phyloP scores from a whole-genome alignment of 805 yeast genomes.

The Cephaloascus fragrans region DNA sequence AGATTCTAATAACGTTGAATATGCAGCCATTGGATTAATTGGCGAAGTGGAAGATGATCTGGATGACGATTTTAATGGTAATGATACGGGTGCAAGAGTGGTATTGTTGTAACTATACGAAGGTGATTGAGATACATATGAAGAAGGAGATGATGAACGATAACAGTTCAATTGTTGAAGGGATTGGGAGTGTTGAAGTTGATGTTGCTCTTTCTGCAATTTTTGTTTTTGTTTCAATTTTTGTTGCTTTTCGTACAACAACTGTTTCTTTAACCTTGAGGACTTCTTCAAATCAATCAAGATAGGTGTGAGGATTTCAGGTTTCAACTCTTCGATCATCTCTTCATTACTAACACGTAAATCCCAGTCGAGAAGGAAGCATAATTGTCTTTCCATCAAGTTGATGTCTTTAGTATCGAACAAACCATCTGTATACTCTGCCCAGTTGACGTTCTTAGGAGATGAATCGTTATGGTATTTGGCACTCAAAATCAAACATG shows the following conservation, averaged over 20 bases:
- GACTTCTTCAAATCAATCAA: conserved; percentile 25
- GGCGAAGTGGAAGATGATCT: no score
- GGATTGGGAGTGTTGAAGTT: no score
- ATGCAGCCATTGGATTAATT: background rate
- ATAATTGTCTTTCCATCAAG: conserved; percentile 71
- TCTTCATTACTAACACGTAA: conserved; percentile 37
- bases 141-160: no score
- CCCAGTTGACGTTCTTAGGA: conserved; percentile 75
- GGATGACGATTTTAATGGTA: no score
- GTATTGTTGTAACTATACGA: no score
- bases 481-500: conserved; percentile 63
- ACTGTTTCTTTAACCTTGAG: conserved; percentile 21
- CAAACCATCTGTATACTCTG: conserved; percentile 66
- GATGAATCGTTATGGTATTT: conserved; percentile 72
- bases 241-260: conserved; percentile 14
- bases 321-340: conserved; percentile 27
- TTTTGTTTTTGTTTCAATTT: conserved; percentile 4
- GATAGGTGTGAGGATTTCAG: conserved; percentile 42
- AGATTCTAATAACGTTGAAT: background rate
- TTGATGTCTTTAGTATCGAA: conserved; percentile 62
- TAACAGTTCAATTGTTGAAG: no score
- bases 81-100: no score
- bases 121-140: background rate
- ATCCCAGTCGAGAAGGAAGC: conserved; percentile 65
- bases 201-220: background rate